Conservation (phyloP, 2,329 filamentous ascomycete genomes). For the Fusarium longipes region DNA sequence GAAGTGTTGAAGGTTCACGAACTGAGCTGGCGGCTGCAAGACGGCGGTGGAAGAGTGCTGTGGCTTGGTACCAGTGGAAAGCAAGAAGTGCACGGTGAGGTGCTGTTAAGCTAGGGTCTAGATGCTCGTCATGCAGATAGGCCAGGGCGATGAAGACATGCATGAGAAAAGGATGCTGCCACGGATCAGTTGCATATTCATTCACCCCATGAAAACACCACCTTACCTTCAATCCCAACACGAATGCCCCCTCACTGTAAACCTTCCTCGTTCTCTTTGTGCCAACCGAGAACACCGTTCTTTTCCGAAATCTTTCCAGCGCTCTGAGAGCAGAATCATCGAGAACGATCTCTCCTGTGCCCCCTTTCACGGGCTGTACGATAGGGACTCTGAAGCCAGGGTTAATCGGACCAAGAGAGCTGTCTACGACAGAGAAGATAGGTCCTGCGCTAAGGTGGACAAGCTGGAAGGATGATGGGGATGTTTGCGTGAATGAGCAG, state of each 20-base stretch:
- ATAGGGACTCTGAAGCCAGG: constrained; percentile 42
- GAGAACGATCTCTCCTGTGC: constrained; percentile 47
- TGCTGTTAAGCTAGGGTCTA: constrained; percentile 42
- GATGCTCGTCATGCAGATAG: constrained; percentile 63
- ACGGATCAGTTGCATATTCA: background rate
- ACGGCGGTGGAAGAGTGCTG: constrained; percentile 58
- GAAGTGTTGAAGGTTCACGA: constrained; percentile 43
- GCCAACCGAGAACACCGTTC: constrained; percentile 57
- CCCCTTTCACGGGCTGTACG: constrained; percentile 34
- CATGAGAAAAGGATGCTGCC: constrained; percentile 63
- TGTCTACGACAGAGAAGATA: constrained; percentile 20
- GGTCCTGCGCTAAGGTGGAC: constrained; percentile 27
- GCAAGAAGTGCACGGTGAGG: constrained; percentile 50
- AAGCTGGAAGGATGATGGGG: constrained; percentile 38
- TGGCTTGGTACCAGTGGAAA: constrained; percentile 61
- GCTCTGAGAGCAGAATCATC: constrained; percentile 50
- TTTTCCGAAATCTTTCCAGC: constrained; percentile 56
- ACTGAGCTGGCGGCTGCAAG: constrained; percentile 51
- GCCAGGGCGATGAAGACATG: constrained; percentile 65
- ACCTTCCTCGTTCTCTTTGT: constrained; percentile 46
- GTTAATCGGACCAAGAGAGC: constrained; percentile 16
- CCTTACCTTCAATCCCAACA: constrained; percentile 54
- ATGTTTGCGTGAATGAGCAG: constrained; percentile 57
- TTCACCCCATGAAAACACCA: background rate
- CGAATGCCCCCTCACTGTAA: constrained; percentile 52